Evolutionary conservation across 345 rosid species (phyloP).

Genomic region (Euphorbia pulcherrima): DNA sequence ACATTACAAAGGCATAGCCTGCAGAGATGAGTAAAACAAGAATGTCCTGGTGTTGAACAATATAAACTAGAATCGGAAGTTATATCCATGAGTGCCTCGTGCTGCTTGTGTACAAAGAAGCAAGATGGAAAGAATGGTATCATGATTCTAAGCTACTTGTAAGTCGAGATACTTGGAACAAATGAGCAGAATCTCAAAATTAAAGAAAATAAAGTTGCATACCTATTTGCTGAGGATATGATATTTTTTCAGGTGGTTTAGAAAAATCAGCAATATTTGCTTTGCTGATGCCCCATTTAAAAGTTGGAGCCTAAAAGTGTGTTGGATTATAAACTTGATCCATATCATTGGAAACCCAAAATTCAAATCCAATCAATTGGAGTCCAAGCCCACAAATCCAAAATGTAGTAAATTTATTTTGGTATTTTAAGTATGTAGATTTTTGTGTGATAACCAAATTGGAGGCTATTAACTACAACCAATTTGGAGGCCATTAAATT

Average conservation of each 20-base stretch:
- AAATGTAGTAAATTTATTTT: no score
- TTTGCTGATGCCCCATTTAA: conserved; percentile 90
- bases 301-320: conserved; percentile 96
- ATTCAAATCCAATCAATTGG: no score
- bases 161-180: not conserved
- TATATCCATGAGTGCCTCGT: not conserved
- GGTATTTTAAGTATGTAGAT: no score
- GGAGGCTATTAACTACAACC: no score
- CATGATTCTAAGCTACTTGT: not conserved
- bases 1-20: not conserved
- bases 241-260: conserved; percentile 77
- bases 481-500: no score
- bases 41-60: no score
- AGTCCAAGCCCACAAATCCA: no score
- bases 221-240: conserved; percentile 89
- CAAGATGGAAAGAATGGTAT: not conserved
- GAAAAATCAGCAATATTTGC: conserved; percentile 82
- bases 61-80: not conserved
- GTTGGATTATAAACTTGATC: no score
- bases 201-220: not conserved
- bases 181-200: not conserved
- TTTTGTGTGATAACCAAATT: no score
- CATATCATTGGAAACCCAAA: no score
- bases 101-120: not conserved
- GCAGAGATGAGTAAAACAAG: not conserved